Percentiles rank a stretch among this genome's conserved stretches.
These are phyloP conservation scores for Globisporangium sylvaticum DNA, from an alignment of 352 stramenopile species.

Conservation along the genomic window DNA sequence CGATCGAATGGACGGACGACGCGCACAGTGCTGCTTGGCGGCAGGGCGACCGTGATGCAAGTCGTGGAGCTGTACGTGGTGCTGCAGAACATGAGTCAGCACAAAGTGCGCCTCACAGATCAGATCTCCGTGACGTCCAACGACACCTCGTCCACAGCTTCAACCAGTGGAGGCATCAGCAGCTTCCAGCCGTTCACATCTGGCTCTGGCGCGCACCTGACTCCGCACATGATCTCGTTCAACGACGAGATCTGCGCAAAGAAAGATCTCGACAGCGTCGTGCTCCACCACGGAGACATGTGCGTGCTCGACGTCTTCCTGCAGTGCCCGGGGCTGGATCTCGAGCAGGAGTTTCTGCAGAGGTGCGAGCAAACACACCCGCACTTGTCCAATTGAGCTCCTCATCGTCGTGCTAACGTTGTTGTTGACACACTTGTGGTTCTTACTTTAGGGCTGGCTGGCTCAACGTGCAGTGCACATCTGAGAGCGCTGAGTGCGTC, in stretches of 20 bases:
- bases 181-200: slow-evolving; percentile 33
- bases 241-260: slow-evolving; percentile 26
- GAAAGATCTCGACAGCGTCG: slow-evolving; percentile 22
- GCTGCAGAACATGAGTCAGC: slow-evolving; percentile 38
- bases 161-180: neutral
- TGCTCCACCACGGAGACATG: slow-evolving; percentile 39
- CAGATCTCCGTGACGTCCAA: slow-evolving; percentile 21
- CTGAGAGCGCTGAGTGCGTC: neutral
- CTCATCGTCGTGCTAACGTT: neutral
- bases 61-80: slow-evolving; percentile 56
- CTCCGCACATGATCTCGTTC: slow-evolving; percentile 32
- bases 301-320: slow-evolving; percentile 55
- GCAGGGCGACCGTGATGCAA: slow-evolving; percentile 44
- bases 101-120: slow-evolving; percentile 31
- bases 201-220: slow-evolving; percentile 38
- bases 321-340: slow-evolving; percentile 38
- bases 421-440: neutral
- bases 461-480: slow-evolving; percentile 5
- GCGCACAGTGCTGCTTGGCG: slow-evolving; percentile 40
- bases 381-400: neutral
- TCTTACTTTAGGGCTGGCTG: slow-evolving; percentile 7
- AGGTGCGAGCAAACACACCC: slow-evolving; percentile 21
- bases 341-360: slow-evolving; percentile 53
- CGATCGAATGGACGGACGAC: slow-evolving; percentile 58
- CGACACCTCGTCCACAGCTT: neutral